Base-by-base conservation (phyloP, 2,329 filamentous ascomycete species). In the Pseudomassariella vexata region DNA sequence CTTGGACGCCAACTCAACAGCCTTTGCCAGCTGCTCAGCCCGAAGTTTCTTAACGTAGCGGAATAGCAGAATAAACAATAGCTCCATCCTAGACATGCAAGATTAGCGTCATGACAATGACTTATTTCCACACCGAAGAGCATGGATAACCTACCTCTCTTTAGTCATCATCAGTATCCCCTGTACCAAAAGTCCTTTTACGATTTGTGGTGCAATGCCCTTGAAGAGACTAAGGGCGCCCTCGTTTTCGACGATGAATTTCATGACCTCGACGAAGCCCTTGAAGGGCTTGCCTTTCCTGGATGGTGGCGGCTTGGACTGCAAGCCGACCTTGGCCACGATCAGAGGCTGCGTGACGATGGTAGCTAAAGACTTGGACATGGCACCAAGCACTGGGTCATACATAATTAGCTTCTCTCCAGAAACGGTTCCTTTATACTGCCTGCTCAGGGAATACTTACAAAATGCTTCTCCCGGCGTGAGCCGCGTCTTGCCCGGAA, bases 101-200 rank as follows among this genome's bases (percentile, higher is more conserved):
- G 9, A 17, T 22, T 9, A 34, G 19, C 11, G 22, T 28, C 32
- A 23, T 14, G n/a, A n/a, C n/a, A n/a, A n/a, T n/a, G n/a, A n/a
- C n/a, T n/a, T 14, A 28, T 17, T 5, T 14, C 4, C n/a, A 18
- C n/a, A 7, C 24, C 10, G 19, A 12, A 9, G 15, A 27, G 7
- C 15, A 15, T 20, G 9, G 4, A 20, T 2, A 6, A 50, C 69
- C 45, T 70, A 88, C 85, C 88, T 76, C 63, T 98, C 92, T 65
- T 98, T 98, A 28, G 88, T 92, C 88, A 95, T 98, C 92, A 98
- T 98, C 23, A 98, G 68, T 35, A 98, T 78, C 30, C 92, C 92
- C 55, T 98, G 92, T 3, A 98, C 92, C 29, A 98, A 57, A 32
- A 98, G 63, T 2, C 92, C 92, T 63, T 98, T 98, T 37, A 88